Percentiles rank a stretch among this genome's conserved stretches.
Conservation (phyloP, 139 green algal genomes). For the Closterium sp. region DNA sequence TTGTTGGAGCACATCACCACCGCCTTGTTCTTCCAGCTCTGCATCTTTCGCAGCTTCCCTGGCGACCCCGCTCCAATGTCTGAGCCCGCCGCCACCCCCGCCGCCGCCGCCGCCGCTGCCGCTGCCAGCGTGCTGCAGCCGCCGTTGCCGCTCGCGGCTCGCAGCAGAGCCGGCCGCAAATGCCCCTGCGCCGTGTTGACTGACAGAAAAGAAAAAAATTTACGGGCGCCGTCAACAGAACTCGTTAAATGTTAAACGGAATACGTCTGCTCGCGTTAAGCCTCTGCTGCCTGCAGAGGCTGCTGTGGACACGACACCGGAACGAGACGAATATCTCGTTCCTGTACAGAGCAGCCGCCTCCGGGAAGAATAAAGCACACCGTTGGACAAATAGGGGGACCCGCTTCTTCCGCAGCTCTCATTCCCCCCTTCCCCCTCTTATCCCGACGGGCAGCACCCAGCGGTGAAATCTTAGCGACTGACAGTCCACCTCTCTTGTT, state of each 20-base stretch:
- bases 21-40: background rate
- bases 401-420: background rate
- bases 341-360: background rate
- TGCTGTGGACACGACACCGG: background rate
- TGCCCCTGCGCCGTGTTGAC: background rate
- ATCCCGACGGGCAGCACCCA: background rate
- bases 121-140: background rate
- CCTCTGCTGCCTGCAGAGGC: background rate
- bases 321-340: background rate
- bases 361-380: no score
- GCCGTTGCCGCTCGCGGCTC: background rate
- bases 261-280: background rate
- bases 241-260: background rate
- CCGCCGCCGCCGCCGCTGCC: background rate
- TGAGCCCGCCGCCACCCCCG: background rate
- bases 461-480: no score
- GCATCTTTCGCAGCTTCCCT: background rate
- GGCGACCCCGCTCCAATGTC: background rate
- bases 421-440: background rate
- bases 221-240: background rate
- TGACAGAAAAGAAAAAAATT: background rate
- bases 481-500: no score
- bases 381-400: background rate
- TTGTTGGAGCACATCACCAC: conserved; percentile 17
- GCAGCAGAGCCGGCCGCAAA: background rate